phyloP scores from a whole-genome alignment of 768 basidiomycete species.

The Scleroderma bovista region DNA sequence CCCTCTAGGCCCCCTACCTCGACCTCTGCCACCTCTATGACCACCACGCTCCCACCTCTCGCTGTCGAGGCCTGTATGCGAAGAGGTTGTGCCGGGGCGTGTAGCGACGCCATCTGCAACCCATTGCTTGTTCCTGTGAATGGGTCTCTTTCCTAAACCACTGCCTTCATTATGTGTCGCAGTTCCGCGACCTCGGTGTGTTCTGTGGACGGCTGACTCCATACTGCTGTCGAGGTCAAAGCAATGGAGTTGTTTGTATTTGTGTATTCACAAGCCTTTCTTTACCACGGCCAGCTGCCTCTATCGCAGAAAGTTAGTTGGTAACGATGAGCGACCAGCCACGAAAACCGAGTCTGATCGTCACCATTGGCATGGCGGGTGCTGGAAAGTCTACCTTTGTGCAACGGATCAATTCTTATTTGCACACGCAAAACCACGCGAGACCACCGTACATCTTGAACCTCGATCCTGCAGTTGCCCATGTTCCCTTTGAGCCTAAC shows the following conservation, averaged over 20 bases:
- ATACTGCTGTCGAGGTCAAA: slow-evolving; percentile 8
- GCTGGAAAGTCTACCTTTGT: slow-evolving; percentile 98
- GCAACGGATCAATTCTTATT: slow-evolving; percentile 87
- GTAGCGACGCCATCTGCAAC: slow-evolving; percentile 36
- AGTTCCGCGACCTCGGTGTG: slow-evolving; percentile 18
- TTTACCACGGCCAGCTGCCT: too few species aligned
- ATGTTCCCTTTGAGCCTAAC: slow-evolving; percentile 90
- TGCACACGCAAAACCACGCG: slow-evolving; percentile 61
- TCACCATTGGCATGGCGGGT: slow-evolving; percentile 95
- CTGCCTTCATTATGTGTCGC: slow-evolving; percentile 16
- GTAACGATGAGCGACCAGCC: not conserved
- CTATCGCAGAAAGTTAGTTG: too few species aligned
- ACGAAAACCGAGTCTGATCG: slow-evolving; percentile 71
- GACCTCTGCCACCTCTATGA: slow-evolving; percentile 45
- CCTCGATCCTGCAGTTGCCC: slow-evolving; percentile 92
- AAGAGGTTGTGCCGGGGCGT: slow-evolving; percentile 30
- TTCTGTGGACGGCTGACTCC: slow-evolving; percentile 19
- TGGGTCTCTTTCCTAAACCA: slow-evolving; percentile 21
- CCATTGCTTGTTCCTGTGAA: slow-evolving; percentile 59
- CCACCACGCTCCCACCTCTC: slow-evolving; percentile 65
- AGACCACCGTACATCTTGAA: slow-evolving; percentile 94
- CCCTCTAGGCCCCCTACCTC: slow-evolving; percentile 32
- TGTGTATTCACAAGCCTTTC: not conserved
- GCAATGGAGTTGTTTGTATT: too few species aligned
- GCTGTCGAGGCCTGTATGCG: slow-evolving; percentile 35